Evolutionary conservation across 768 basidiomycete species (phyloP), one percentile per base, ranked within the genome.

Genomic region (Lactifluus piperatus): DNA sequence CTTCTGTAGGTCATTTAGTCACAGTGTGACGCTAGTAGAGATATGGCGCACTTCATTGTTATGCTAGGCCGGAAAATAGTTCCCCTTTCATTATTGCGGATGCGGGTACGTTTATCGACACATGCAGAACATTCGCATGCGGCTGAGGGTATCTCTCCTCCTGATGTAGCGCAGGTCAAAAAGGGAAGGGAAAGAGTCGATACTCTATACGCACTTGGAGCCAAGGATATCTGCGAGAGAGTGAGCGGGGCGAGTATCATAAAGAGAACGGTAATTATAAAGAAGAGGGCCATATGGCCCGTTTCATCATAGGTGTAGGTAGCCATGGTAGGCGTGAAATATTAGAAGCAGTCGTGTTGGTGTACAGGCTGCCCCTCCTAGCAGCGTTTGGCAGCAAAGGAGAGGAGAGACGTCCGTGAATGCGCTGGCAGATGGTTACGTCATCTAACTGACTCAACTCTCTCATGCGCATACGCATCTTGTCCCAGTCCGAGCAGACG

Each of bases 271-370:
- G 93, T 91, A 56, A 98, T 82, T 60, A 93, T 73, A 73, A 97
- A 97, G 75, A 94, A 97, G 37, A 84, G 80, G 67, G 89, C 88
- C 86, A 92, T 86, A 63, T 82, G 83, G 64, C 91, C 90, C 48
- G 80, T 79, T 76, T 91, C 89, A 72, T 92, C 90, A 71, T 92
- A 92, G 73, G 84, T 79, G 74, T 91, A 91, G 64, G 85, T 81
- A 65, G 86, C 86, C 88, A 90, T 86, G 47, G 65, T 63, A 65
- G 68, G 29, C 24, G 37, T 41, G 55, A 45, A 48, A 43, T 48
- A 63, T 20, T n/a, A 49, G 37, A 41, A 43, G 44, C 24, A 22
- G 43, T 34, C 14, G 20, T 24, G 34, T 26, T 36, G 43, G 1
- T 49, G 44, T 49, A n/a, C 22, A 52, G 57, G 24, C 30, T 36